A percentile compares a stretch with the other conserved stretches of the same genome.
These are phyloP conservation scores for Plasmodium gonderi DNA, from an alignment of 169 alveolate species.

Conservation along the genomic window DNA sequence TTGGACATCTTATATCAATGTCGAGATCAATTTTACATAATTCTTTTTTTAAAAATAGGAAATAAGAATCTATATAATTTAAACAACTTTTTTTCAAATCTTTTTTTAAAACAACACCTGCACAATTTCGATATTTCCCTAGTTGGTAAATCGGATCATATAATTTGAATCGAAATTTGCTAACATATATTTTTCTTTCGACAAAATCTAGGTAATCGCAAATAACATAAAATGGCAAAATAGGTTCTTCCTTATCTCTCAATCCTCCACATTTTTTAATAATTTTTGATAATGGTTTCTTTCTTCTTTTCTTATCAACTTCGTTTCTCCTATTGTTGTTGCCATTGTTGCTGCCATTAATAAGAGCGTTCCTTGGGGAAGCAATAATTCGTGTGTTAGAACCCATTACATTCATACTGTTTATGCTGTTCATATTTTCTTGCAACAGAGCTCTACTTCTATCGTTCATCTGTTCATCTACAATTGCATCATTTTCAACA, in stretches of 20 bases:
- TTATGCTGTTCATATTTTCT: constrained; percentile 2
- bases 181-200: constrained; percentile 57
- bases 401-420: not conserved
- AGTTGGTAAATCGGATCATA: constrained; percentile 74
- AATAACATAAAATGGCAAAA: constrained; percentile 63
- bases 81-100: constrained; percentile 49
- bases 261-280: constrained; percentile 64
- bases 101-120: constrained; percentile 53
- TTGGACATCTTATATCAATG: constrained; percentile 83
- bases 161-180: constrained; percentile 48
- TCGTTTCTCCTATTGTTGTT: not conserved
- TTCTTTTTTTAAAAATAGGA: constrained; percentile 61
- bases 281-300: not conserved
- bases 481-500: not conserved
- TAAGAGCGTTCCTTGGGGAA: not conserved
- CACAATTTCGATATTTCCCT: constrained; percentile 72
- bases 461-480: not conserved
- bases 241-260: constrained; percentile 55
- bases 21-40: constrained; percentile 63
- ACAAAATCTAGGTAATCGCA: constrained; percentile 72
- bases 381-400: not conserved
- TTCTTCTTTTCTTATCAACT: not conserved
- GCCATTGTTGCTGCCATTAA: not conserved
- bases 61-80: constrained; percentile 72
- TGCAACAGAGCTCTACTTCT: not conserved